These are phyloP conservation scores for Lumnitzera littorea DNA, from an alignment of 345 rosid genomes.

Conservation along the genomic window DNA sequence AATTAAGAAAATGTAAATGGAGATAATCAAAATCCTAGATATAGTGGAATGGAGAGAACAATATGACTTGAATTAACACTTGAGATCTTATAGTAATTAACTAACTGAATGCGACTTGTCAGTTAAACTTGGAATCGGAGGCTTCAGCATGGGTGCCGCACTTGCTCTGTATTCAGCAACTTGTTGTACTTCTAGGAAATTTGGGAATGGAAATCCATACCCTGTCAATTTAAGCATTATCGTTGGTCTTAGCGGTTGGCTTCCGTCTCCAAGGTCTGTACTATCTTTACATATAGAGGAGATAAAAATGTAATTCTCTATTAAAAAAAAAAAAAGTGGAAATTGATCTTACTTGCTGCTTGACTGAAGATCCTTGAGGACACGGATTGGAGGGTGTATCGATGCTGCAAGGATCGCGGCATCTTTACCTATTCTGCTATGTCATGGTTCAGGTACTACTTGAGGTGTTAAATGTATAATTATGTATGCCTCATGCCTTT, in stretches of 20 bases:
- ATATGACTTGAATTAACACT: neutral
- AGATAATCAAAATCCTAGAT: neutral
- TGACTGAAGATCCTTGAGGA: slow-evolving; percentile 46
- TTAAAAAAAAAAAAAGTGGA: no score
- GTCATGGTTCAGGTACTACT: slow-evolving; percentile 49
- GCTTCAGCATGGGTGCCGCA: slow-evolving; percentile 87
- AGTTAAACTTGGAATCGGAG: slow-evolving; percentile 42
- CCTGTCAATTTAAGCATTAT: no score
- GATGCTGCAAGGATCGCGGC: slow-evolving; percentile 52
- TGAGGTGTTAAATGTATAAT: neutral
- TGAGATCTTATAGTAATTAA: neutral
- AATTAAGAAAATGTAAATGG: no score
- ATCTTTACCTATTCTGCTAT: slow-evolving; percentile 46
- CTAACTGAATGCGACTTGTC: neutral
- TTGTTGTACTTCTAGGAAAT: no score
- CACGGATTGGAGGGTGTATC: slow-evolving; percentile 37
- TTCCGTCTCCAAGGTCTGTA: no score
- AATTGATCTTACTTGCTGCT: slow-evolving; percentile 2
- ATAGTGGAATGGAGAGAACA: neutral
- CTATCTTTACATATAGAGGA: no score
- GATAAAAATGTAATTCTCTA: no score
- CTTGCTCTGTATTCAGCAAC: neutral
- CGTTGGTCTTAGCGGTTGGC: no score
- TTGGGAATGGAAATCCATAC: no score
- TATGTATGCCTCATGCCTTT: slow-evolving; percentile 3